These are phyloP conservation scores for Didymella glomerata DNA, from an alignment of 2,329 filamentous ascomycete genomes.

Conservation along the genomic window DNA sequence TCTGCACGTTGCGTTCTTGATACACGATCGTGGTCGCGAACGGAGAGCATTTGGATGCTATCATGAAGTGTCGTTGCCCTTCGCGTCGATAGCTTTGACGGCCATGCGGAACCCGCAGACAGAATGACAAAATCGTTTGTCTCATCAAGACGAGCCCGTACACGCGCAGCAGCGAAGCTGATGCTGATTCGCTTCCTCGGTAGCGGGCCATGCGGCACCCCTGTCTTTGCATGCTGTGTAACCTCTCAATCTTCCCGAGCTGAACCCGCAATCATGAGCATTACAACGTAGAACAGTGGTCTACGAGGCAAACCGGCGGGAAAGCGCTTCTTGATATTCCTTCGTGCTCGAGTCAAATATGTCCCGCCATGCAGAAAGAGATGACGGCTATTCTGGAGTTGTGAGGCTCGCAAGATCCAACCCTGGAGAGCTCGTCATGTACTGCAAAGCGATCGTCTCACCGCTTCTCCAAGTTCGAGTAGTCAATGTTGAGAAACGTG, in stretches of 20 bases:
- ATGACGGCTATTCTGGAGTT: background rate
- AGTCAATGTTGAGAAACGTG: constrained; percentile 13
- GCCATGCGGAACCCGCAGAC: background rate
- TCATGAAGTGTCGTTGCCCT: background rate
- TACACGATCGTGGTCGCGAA: background rate
- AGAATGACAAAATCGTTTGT: background rate
- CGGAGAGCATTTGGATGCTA: background rate
- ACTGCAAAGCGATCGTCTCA: constrained; percentile 2
- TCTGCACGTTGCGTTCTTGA: background rate
- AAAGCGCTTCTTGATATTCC: background rate
- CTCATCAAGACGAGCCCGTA: background rate
- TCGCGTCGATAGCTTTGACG: background rate
- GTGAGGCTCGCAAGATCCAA: background rate
- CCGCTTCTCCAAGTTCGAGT: constrained; percentile 10
- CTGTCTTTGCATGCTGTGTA: constrained; percentile 13
- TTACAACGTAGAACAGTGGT: background rate
- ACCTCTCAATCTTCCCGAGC: constrained; percentile 1
- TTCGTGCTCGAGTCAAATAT: background rate
- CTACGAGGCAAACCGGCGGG: background rate
- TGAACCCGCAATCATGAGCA: background rate
- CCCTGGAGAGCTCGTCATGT: background rate
- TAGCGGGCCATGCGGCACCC: constrained; percentile 7
- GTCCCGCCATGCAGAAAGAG: background rate
- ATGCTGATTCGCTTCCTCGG: constrained; percentile 9
- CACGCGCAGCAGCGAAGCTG: background rate